Base-by-base conservation (phyloP, 495 filamentous ascomycete genomes). In the Tuber calosporum region DNA sequence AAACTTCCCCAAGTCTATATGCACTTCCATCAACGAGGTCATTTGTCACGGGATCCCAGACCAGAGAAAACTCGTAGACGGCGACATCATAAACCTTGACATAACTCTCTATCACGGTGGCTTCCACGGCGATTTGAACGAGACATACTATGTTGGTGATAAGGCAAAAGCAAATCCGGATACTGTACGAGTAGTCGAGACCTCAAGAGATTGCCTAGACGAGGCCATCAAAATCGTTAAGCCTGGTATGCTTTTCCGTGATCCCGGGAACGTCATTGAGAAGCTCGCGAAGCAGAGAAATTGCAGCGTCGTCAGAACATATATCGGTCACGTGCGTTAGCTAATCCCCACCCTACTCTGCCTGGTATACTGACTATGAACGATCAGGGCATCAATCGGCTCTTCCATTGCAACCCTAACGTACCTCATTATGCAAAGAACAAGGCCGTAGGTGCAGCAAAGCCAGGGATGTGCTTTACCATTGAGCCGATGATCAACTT, bases 1-100 rank as follows among this genome's bases (percentile, higher is more conserved):
- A 85, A 86, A 93, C 82, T 99, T 97, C 85, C 95, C 95, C 72
- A 99, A 99, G 85, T 99, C 95, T 1, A 90, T 97, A 67, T 99
- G 95, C 83, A 98, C 93, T 1, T 97, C 93, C 2, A 81, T 91
- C 74, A 99, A 99, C 85, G 95, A 99, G 84, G 90, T 96, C 72
- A 98, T 99, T 81, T 96, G 93, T 84, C 93, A 96, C 85, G 93
- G 93, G 70, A 96, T 96, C 72, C 93, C 93, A 26, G 93, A 96
- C 74, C 87, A 92, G 76, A 87, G 93, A 36, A 85, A 90, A 13
- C 84, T 96, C 11, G 83, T 91, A 68, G 92, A 96, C 74, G 93
- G 93, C 68, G 93, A 96, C 75, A 96, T 96, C 68, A 81, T 96
- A 82, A 96, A 96, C 83, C 90, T 96, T 69, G 93, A 96, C 78